Evolutionary conservation across 768 basidiomycete genomes (phyloP).

Genomic region (Lepiota subincarnata): DNA sequence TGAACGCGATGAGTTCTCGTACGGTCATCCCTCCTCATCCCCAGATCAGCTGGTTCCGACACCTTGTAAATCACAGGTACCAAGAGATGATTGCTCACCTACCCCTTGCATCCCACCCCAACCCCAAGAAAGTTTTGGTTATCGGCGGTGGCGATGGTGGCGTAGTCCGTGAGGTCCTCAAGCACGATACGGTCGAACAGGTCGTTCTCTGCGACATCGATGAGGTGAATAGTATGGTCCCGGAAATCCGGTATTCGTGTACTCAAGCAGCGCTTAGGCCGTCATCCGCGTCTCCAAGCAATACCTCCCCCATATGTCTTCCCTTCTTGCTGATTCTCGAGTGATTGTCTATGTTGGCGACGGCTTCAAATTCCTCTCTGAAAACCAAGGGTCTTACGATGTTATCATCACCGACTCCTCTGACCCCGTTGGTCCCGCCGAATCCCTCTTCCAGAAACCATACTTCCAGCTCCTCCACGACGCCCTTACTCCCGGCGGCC

Average conservation of each 20-base stretch:
- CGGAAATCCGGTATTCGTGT: background rate
- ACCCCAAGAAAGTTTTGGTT: conserved; percentile 93
- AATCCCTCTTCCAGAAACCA: conserved; percentile 90
- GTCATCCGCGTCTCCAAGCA: conserved; percentile 92
- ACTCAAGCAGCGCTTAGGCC: conserved; percentile 45
- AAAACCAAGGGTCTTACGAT: conserved; percentile 86
- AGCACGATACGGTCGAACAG: conserved; percentile 85
- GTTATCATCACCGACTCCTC: conserved; percentile 99
- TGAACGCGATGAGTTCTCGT: conserved; percentile 99
- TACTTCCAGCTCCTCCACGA: conserved; percentile 95
- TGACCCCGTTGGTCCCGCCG: conserved; percentile 95
- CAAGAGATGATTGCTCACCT: conserved; percentile 99
- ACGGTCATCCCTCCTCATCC: conserved; percentile 20
- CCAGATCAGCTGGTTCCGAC: background rate
- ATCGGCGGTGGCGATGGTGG: conserved; percentile 99
- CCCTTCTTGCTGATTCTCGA: conserved; percentile 70
- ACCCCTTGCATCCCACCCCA: conserved; percentile 93
- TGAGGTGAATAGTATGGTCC: conserved; percentile 49
- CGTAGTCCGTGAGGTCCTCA: conserved; percentile 94
- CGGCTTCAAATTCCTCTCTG: conserved; percentile 94
- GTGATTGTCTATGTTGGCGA: conserved; percentile 89
- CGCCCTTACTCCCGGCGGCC: conserved; percentile 83
- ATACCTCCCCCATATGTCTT: conserved; percentile 93
- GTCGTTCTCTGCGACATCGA: conserved; percentile 98
- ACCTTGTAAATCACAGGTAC: conserved; percentile 51